Evolutionary conservation across 805 yeast species (phyloP), one percentile per base, ranked within the genome.

Genomic region (Komagataella populi): DNA sequence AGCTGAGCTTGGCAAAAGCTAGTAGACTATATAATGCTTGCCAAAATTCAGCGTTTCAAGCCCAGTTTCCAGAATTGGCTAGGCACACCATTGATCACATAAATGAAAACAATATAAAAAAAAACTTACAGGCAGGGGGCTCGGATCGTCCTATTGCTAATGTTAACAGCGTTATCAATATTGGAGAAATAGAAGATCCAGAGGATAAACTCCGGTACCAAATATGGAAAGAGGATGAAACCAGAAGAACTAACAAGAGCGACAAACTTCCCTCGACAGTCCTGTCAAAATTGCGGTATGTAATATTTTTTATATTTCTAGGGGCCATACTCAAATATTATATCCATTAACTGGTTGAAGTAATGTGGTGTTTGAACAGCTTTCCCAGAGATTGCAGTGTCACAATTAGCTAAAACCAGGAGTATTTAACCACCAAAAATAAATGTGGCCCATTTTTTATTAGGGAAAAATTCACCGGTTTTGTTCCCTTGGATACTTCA

Each of bases 61-160:
- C 55, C 22, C 50, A 48, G 23, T 91, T 90, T 63, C 85, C 89
- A 1, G 95, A 87, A n/a, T 62, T 80, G 48, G 75, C 74, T 12
- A 71, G 65, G 17, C 64, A 68, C 54, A 78, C 77, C 59, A 60
- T 60, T 51, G 51, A 49, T 14, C 39, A 30, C 4, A 30, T 30
- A 10, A 12, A 30, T 14, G 14, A 30, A 30, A 14, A 30, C 39
- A 30, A 14, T 6, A 6, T 30, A 14, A 30, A 14, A 10, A 14
- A 30, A 14, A 10, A 5, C 39, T 10, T 14, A 12, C 14, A 30
- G 3, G 39, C 14, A 30, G 14, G 39, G 39, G 14, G 14, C 6
- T 14, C 14, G 14, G 39, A 30, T 14, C 14, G 12, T 8, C 14
- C 39, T 10, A 30, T 14, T 30, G 39, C 10, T 30, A 30, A 4